These are phyloP conservation scores for Picea sitchensis DNA, from an alignment of 75 land plant species.

Conservation along the genomic window DNA sequence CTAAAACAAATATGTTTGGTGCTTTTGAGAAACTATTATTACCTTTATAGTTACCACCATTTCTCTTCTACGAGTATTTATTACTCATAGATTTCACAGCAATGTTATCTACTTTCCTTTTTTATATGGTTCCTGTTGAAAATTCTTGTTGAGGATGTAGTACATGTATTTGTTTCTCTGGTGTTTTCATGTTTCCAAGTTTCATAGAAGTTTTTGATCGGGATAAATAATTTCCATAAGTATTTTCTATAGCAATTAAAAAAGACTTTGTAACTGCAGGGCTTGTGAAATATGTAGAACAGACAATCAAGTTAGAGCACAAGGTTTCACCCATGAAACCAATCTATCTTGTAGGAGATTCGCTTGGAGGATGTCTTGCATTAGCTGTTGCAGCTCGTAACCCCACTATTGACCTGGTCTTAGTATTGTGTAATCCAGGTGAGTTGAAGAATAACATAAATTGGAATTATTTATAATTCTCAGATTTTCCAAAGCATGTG, in stretches of 20 bases:
- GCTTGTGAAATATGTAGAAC: conserved; percentile 62
- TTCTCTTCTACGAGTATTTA: too few species aligned
- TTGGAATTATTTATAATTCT: neutral
- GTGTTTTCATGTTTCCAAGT: too few species aligned
- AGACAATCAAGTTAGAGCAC: conserved; percentile 46
- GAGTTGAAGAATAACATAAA: conserved; percentile 2
- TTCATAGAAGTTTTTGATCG: neutral
- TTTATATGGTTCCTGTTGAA: too few species aligned
- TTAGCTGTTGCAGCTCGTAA: conserved; percentile 93
- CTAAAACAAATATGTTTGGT: neutral
- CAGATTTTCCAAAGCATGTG: neutral
- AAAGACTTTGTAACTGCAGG: conserved; percentile 32
- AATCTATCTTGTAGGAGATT: conserved; percentile 94
- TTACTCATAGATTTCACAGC: too few species aligned
- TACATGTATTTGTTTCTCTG: neutral
- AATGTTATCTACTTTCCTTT: too few species aligned
- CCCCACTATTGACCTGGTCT: conserved; percentile 69
- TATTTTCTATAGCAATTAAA: neutral
- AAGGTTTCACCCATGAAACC: conserved; percentile 53
- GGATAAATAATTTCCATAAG: neutral
- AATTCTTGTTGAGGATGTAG: neutral
- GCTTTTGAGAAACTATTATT: neutral
- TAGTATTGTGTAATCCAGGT: conserved; percentile 89
- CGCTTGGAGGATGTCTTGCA: conserved; percentile 90
- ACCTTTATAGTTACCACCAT: too few species aligned